These are phyloP conservation scores for Malania oleifera DNA, from an alignment of 164 flowering plant genomes.

Conservation along the genomic window DNA sequence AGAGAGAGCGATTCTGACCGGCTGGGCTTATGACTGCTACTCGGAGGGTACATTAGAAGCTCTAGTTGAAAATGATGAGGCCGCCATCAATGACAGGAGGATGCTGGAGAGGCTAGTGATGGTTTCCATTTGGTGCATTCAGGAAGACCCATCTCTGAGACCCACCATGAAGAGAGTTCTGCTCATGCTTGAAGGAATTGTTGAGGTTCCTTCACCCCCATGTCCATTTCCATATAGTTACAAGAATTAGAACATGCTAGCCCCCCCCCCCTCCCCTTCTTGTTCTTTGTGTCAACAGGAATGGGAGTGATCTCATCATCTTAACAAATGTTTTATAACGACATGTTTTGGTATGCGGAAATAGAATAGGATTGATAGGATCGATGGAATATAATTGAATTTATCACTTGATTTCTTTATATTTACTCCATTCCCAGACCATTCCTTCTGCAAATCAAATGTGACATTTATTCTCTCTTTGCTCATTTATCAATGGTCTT, in stretches of 20 bases:
- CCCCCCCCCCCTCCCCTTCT: constrained; percentile 21
- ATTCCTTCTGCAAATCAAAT: too few species aligned
- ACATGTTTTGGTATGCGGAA: too few species aligned
- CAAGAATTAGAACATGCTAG: constrained; percentile 13
- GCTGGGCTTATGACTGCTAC: not conserved
- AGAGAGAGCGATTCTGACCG: not conserved
- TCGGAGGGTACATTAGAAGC: not conserved
- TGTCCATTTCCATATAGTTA: not conserved
- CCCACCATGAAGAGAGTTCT: constrained; percentile 28
- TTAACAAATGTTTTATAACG: too few species aligned
- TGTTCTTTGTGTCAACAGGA: too few species aligned
- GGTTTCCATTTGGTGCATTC: constrained; percentile 29
- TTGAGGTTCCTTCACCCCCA: not conserved
- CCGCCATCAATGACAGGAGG: constrained; percentile 5
- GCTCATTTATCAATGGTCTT: too few species aligned
- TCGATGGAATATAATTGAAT: too few species aligned
- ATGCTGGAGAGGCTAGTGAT: constrained; percentile 18
- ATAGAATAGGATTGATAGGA: too few species aligned
- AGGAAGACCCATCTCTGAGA: constrained; percentile 25
- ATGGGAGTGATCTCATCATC: too few species aligned
- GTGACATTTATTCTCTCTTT: too few species aligned
- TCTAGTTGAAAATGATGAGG: not conserved
- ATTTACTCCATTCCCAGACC: too few species aligned
- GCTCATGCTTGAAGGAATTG: constrained; percentile 26
- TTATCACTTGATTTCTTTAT: too few species aligned